Percentiles rank a stretch among this genome's conserved stretches.
Evolutionary conservation across 345 rosid genomes (phyloP).

Genomic region (Rhodomyrtus tomentosa): DNA sequence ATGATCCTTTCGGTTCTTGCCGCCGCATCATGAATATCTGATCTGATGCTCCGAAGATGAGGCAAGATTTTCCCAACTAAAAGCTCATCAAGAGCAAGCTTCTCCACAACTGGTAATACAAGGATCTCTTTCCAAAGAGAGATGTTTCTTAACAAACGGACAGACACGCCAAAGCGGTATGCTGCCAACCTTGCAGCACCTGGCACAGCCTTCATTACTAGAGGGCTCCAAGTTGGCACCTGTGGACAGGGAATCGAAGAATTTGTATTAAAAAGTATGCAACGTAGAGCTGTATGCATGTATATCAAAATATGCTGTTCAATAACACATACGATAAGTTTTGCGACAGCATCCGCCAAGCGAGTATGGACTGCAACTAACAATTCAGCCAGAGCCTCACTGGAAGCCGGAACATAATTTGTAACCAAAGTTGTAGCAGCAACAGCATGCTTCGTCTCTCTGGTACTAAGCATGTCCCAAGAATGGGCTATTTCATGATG

Average conservation of each 20-base stretch:
- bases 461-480: constrained; percentile 86
- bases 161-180: constrained; percentile 73
- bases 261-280: background rate
- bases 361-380: constrained; percentile 56
- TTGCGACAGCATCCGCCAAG: constrained; percentile 57
- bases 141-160: constrained; percentile 82
- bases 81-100: constrained; percentile 77
- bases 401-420: constrained; percentile 65
- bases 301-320: background rate
- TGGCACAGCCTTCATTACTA: constrained; percentile 78
- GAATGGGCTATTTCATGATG: constrained; percentile 76
- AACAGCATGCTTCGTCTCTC: constrained; percentile 73
- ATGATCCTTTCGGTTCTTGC: constrained; percentile 72
- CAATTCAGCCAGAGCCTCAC: constrained; percentile 56
- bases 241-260: constrained; percentile 8
- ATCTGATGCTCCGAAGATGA: constrained; percentile 64
- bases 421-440: constrained; percentile 72
- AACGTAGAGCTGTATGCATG: background rate
- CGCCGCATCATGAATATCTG: constrained; percentile 76
- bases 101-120: constrained; percentile 69
- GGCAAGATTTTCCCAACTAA: constrained; percentile 71
- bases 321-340: constrained; percentile 30
- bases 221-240: constrained; percentile 90
- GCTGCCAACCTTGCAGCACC: constrained; percentile 74
- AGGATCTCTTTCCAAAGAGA: constrained; percentile 88